Evolutionary conservation across 768 basidiomycete genomes (phyloP), one percentile per base, ranked within the genome.

Genomic region (Hygrocybe punicea): DNA sequence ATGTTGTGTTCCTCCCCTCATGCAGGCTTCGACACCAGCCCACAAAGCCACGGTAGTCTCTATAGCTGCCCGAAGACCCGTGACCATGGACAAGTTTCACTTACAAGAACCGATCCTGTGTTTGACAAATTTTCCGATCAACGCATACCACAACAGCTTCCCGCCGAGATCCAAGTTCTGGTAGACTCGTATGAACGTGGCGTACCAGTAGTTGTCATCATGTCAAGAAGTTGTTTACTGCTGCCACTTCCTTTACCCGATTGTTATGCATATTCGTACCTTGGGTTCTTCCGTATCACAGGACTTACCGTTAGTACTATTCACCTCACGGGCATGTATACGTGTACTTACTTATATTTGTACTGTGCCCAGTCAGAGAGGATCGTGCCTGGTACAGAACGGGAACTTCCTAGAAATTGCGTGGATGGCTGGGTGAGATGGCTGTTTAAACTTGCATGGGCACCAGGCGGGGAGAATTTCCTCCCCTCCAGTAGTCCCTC

Each of bases 401-500:
- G 35, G 29, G 16, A 53, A n/a, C 35, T 29, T 36, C 51, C 34
- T 19, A 36, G 19, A 7, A 33, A 17, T 29, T 14, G 4, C 21
- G 33, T 55, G 11, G 6, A 17, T 17, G 29, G 54, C 23, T 16
- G 45, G 4, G 44, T 55, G 7, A n/a, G 7, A 29, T 55, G 54
- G 54, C 42, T n/a, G 5, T 47, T 55, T 33, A 46, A 24, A 35
- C 29, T 55, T 29, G 9, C 17, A 1, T 55, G 54, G 54, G 23
- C 40, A 19, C 8, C 54, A 6, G 54, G 54, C 14, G 54, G 54
- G 25, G 54, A 55, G 44, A n/a, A 46, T n/a, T 55, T 55, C 46
- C 24, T 55, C n/a, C 36, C 51, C 3, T 14, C 10, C 21, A 11
- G 19, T 17, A 9, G 6, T 24, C n/a, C 19, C 16, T 17, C 33